phyloP scores from a whole-genome alignment of 495 filamentous ascomycete genomes.

The Astrocystis sublimbata region DNA sequence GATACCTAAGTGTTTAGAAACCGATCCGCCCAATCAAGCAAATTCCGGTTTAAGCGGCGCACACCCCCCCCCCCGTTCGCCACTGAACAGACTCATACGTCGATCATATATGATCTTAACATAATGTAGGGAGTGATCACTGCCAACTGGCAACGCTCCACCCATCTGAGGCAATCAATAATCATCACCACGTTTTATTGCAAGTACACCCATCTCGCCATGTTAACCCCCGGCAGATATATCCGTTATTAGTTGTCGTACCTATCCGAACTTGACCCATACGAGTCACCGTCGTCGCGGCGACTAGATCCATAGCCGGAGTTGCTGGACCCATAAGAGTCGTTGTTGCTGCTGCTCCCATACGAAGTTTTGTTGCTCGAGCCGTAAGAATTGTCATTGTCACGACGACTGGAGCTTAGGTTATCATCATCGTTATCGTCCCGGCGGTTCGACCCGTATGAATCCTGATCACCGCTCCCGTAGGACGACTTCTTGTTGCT shows the following conservation, averaged over 20 bases:
- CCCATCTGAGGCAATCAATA: neutral
- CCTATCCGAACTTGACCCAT: constrained; percentile 24
- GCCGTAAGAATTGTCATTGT: constrained; percentile 22
- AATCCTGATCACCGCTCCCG: too few relatives aligned
- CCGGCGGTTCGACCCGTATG: constrained; percentile 23
- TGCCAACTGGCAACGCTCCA: too few relatives aligned
- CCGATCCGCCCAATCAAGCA: neutral
- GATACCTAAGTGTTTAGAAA: neutral
- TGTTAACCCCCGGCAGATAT: neutral
- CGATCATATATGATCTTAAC: too few relatives aligned
- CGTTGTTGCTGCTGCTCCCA: neutral
- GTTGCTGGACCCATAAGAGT: constrained; percentile 26
- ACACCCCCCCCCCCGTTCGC: too few relatives aligned
- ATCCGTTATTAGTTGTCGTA: constrained; percentile 9
- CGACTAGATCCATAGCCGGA: constrained; percentile 20
- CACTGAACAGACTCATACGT: too few relatives aligned
- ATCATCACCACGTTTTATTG: neutral
- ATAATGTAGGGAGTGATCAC: neutral
- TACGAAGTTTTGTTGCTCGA: constrained; percentile 18
- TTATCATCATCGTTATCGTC: constrained; percentile 1
- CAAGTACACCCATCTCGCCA: neutral
- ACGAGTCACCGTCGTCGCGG: constrained; percentile 16
- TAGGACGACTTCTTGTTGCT: too few relatives aligned
- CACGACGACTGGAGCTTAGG: constrained; percentile 5
- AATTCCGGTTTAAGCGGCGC: constrained; percentile 5